phyloP scores from a whole-genome alignment of 371 early-diverging fungal genomes.

The Rhizopus stolonifer region DNA sequence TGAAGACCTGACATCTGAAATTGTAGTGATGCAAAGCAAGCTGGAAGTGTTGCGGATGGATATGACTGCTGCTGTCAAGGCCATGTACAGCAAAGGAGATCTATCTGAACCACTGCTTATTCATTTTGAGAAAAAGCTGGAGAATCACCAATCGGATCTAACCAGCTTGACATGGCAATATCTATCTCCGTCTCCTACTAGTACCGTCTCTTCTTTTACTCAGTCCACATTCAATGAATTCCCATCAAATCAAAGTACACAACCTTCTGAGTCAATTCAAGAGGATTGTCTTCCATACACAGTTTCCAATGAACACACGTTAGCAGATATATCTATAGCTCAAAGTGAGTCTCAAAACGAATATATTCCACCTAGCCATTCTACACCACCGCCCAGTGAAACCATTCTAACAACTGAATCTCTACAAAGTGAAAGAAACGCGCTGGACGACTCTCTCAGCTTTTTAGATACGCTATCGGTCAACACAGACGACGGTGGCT shows the following conservation, averaged over 20 bases:
- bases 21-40: neutral
- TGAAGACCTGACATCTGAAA: neutral
- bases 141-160: neutral
- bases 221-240: too few relatives aligned
- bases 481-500: constrained; percentile 15
- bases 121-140: neutral
- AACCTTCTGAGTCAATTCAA: too few relatives aligned
- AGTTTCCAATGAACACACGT: too few relatives aligned
- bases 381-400: neutral
- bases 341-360: too few relatives aligned
- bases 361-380: too few relatives aligned
- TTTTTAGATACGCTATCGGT: constrained; percentile 11
- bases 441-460: constrained; percentile 19
- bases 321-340: too few relatives aligned
- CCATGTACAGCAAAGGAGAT: neutral
- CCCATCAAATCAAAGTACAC: too few relatives aligned
- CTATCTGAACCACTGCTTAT: neutral
- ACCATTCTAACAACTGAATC: neutral
- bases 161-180: neutral
- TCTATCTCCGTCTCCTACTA: too few relatives aligned
- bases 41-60: neutral
- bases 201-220: too few relatives aligned
- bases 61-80: neutral
- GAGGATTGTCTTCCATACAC: too few relatives aligned
- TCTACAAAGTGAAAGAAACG: constrained; percentile 7